Evolutionary conservation across 768 basidiomycete genomes (phyloP).

Genomic region (Leccinum olivaceopallidum): DNA sequence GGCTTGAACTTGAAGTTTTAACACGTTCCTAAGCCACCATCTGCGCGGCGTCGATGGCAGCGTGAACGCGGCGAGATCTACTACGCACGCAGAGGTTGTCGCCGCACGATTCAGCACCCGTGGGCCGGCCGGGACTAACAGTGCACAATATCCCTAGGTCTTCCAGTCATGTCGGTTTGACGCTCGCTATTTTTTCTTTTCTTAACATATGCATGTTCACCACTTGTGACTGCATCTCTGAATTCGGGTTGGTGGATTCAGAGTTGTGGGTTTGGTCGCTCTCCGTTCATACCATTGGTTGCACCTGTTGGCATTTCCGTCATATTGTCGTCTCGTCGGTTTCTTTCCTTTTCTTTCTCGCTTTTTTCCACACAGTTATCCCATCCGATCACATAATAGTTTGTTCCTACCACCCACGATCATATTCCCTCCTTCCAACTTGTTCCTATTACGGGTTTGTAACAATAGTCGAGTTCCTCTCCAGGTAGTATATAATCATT

Average conservation of each 20-base stretch:
- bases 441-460: slow-evolving; percentile 35
- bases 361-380: background rate
- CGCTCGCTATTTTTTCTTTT: slow-evolving; percentile 13
- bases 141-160: too few species aligned
- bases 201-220: slow-evolving; percentile 19
- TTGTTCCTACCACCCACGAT: background rate
- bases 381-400: slow-evolving; percentile 25
- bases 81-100: slow-evolving; percentile 40
- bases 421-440: slow-evolving; percentile 18
- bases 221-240: slow-evolving; percentile 8
- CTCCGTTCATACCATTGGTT: too few species aligned
- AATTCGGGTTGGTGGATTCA: too few species aligned
- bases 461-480: slow-evolving; percentile 28
- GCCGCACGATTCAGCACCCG: too few species aligned
- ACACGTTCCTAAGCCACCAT: slow-evolving; percentile 86
- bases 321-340: too few species aligned
- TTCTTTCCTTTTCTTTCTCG: too few species aligned
- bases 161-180: background rate
- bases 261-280: too few species aligned
- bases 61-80: slow-evolving; percentile 45
- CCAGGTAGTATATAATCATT: slow-evolving; percentile 28
- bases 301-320: too few species aligned
- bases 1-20: slow-evolving; percentile 89
- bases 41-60: slow-evolving; percentile 50
- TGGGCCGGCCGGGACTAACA: too few species aligned